Conservation (phyloP, 129 eudicot species). For the Flaveria ramosissima region DNA sequence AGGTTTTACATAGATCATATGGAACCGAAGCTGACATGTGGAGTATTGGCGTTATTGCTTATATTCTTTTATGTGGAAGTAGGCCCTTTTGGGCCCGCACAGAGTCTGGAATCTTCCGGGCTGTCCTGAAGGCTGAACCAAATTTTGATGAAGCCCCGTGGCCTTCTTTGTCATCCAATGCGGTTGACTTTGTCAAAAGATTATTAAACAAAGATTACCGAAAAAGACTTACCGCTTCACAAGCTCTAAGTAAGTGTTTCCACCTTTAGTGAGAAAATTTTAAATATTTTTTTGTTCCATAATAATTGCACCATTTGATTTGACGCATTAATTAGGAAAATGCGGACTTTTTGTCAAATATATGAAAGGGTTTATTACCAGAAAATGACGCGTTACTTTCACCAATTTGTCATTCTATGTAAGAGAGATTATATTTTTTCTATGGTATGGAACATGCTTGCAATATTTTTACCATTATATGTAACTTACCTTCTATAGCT, state of each 20-base stretch:
- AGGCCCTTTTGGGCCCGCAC: conserved; percentile 99
- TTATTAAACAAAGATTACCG: conserved; percentile 92
- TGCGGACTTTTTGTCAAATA: no score
- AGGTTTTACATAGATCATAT: conserved; percentile 94
- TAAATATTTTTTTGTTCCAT: no score
- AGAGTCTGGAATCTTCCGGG: conserved; percentile 95
- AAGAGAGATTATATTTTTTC: no score
- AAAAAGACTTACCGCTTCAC: conserved; percentile 96
- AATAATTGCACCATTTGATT: no score
- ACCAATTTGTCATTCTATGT: no score
- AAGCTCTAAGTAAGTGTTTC: conserved; percentile 79
- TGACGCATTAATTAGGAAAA: no score
- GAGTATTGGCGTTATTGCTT: conserved; percentile 99
- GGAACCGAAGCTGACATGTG: conserved; percentile 99
- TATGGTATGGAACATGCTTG: no score
- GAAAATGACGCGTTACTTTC: no score
- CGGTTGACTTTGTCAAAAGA: conserved; percentile 91
- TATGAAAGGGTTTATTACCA: no score
- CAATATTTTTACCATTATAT: no score
- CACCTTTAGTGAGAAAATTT: neutral
- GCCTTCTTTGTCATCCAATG: conserved; percentile 93
- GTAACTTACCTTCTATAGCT: no score
- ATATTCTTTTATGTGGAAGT: conserved; percentile 96
- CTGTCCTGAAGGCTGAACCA: conserved; percentile 94
- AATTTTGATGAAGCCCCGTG: conserved; percentile 91